These are phyloP conservation scores for Erythrobasidium yunnanense DNA, from an alignment of 768 basidiomycete species.

Conservation along the genomic window DNA sequence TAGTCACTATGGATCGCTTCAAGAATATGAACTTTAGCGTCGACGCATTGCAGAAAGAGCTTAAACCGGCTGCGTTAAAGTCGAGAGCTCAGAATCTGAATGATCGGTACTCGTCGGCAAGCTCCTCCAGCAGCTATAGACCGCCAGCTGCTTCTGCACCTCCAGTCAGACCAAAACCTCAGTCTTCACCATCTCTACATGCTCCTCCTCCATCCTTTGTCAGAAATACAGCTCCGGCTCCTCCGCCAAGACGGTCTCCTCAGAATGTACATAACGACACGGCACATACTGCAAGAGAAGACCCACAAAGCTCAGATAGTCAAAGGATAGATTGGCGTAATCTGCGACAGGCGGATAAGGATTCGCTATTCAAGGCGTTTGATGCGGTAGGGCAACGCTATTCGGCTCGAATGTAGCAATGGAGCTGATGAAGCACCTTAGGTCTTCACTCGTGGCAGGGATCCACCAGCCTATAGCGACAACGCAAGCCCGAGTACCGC, in stretches of 20 bases:
- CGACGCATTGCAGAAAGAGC: constrained; percentile 12
- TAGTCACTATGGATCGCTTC: no score
- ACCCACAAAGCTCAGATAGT: neutral
- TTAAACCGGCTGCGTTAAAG: neutral
- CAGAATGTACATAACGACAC: neutral
- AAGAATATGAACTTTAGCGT: neutral
- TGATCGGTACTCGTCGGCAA: constrained; percentile 10
- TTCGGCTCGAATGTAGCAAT: neutral
- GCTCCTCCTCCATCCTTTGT: no score
- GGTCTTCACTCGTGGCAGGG: constrained; percentile 10
- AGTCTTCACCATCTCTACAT: neutral
- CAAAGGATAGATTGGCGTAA: constrained; percentile 17
- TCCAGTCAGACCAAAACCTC: neutral
- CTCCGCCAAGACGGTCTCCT: neutral
- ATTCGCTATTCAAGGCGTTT: constrained; percentile 14
- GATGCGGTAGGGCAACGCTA: constrained; percentile 19
- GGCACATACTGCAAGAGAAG: neutral
- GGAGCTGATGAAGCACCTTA: neutral
- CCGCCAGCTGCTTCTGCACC: neutral
- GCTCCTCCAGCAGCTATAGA: neutral
- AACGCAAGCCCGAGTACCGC: no score
- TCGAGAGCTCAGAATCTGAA: neutral
- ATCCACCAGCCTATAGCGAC: no score
- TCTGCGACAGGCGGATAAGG: constrained; percentile 3
- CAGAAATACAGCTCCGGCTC: neutral